Base-by-base conservation (phyloP, 2,329 filamentous ascomycete species). In the Curvularia sp. region DNA sequence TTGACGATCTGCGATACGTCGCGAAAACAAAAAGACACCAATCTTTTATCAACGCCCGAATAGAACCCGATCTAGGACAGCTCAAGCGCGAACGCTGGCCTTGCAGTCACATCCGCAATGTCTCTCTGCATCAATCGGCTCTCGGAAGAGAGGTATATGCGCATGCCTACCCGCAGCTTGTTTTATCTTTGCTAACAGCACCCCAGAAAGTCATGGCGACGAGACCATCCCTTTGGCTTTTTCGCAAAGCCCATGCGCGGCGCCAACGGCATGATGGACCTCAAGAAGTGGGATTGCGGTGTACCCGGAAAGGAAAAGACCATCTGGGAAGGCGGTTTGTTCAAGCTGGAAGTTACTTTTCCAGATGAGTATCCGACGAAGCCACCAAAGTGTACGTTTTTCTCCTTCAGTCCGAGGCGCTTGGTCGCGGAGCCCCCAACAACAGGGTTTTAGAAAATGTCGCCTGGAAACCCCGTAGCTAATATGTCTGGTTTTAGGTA, bases 301-400 rank as follows among this genome's bases (percentile, higher is more conserved):
- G 91, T 99, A 42, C 95, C 95, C 3, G 95, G 96, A 72, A 97
- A 97, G 77, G 89, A 96, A 60, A 95, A 96, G 82, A 99, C 96
- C 0, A 88, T 98, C 21, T 99, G 95, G 95, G 93, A 96, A 73
- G 93, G 93, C n/a, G 95, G 95, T 1, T 81, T 97, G 10, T 98
- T 98, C 82, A 99, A 98, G 82, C 82, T 99, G 58, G 92, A 90
- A 57, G 90, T 99, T 70, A 87, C 86, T 10, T 99, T 99, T 70
- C 95, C 96, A 0, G 95, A 99, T 72, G 95, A 99, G 74, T 99
- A 99, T 78, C 95, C 95, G 15, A 99, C 96, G 50, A 99, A 99
- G 79, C 95, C 95, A 30, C 95, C 95, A 1, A 99, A 99, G 81
- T 99, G 95, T 97, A 87, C 78, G 89, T 81, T 36, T 8, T 12